These are phyloP conservation scores for Yarrowia galli DNA, from an alignment of 1,139 yeast genomes.

Conservation along the genomic window DNA sequence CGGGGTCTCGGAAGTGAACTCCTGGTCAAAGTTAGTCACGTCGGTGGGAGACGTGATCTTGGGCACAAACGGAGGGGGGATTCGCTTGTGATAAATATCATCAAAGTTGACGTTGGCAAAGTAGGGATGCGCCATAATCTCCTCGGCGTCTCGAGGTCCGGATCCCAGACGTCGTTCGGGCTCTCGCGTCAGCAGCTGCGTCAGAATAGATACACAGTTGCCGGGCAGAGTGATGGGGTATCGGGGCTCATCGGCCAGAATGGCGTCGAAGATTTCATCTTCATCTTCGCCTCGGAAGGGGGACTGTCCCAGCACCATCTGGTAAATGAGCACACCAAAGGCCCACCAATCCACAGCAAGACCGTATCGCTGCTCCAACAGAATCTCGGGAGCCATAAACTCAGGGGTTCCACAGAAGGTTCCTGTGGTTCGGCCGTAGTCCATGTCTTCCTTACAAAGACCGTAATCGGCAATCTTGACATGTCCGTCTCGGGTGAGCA, in stretches of 20 bases:
- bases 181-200: slow-evolving; percentile 87
- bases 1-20: slow-evolving; percentile 94
- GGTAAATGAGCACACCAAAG: slow-evolving; percentile 93
- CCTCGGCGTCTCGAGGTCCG: slow-evolving; percentile 86
- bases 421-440: slow-evolving; percentile 86
- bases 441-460: slow-evolving; percentile 94
- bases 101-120: slow-evolving; percentile 90
- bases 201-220: slow-evolving; percentile 92
- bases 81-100: slow-evolving; percentile 74
- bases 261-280: slow-evolving; percentile 98
- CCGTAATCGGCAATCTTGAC: slow-evolving; percentile 97
- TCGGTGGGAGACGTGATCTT: slow-evolving; percentile 87
- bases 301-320: slow-evolving; percentile 94
- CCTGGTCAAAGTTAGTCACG: slow-evolving; percentile 91
- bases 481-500: slow-evolving; percentile 91
- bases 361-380: slow-evolving; percentile 89
- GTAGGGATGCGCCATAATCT: slow-evolving; percentile 94
- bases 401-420: slow-evolving; percentile 99
- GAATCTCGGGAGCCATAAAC: slow-evolving; percentile 98
- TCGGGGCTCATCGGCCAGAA: slow-evolving; percentile 94
- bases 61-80: slow-evolving; percentile 74
- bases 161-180: slow-evolving; percentile 85
- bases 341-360: slow-evolving; percentile 99
- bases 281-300: slow-evolving; percentile 99
- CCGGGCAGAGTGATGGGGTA: slow-evolving; percentile 98